phyloP scores from a whole-genome alignment of 768 basidiomycete species.

The Mycena maculata region DNA sequence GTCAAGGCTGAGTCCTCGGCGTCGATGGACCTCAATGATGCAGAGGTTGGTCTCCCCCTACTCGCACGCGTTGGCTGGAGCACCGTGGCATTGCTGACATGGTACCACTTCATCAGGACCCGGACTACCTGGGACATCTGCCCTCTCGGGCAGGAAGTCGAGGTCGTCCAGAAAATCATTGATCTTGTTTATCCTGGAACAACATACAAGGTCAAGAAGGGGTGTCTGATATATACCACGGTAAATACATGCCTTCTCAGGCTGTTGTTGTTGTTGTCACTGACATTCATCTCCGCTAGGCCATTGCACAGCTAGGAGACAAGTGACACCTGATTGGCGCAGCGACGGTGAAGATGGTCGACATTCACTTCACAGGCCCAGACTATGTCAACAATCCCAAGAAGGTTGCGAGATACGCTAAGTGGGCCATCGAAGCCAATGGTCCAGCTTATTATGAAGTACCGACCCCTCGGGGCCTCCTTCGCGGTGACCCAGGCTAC shows the following conservation, averaged over 20 bases:
- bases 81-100: not conserved
- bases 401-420: not conserved
- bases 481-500: not conserved
- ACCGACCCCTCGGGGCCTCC: not conserved
- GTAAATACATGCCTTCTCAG: not conserved
- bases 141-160: not conserved
- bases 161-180: not conserved
- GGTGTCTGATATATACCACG: not conserved
- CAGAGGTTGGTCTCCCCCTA: not conserved
- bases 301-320: not conserved
- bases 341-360: not conserved
- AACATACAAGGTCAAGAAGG: constrained; percentile 2
- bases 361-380: not conserved
- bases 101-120: not conserved
- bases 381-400: not conserved
- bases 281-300: not conserved
- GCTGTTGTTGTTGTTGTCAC: not conserved
- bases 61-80: not conserved
- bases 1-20: not conserved
- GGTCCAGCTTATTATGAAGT: constrained; percentile 7
- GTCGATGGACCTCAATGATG: not conserved
- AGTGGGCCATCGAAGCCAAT: not conserved
- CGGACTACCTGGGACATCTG: not conserved
- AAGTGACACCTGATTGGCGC: constrained; percentile 6
- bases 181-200: not conserved